Evolutionary conservation across 2,329 filamentous ascomycete genomes (phyloP), one percentile per base, ranked within the genome.

Genomic region (Cadophora sp.): DNA sequence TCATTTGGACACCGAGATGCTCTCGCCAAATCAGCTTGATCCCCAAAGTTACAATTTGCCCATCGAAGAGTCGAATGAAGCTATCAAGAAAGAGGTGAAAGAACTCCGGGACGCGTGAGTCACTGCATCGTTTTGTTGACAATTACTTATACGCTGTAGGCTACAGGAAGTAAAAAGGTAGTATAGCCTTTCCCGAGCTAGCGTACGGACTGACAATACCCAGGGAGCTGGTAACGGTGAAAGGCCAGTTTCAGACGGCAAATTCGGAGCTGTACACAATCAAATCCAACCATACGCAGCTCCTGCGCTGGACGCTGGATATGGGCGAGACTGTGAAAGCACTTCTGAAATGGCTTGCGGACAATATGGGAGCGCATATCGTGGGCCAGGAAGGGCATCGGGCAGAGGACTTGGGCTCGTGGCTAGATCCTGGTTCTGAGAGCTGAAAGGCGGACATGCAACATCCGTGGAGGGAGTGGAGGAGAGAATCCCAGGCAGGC

Each of bases 261-360:
- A 53, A 53, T 53, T 53, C 50, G 5, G 24, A 53, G 50, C 50
- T 53, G 5, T 53, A 53, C 24, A 53, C 5, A 27, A 53, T 53
- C 8, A 53, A 53, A 53, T 53, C 24, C 11, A 53, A 53, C 24
- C 5, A 53, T 53, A 53, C 5, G 26, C 22, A 53, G 50, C 50
- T 53, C 24, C 5, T 53, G 12, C 24, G 50, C 24, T 53, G 5
- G 24, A 53, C 24, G 26, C 50, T 53, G 5, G 24, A 53, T 53
- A 53, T 53, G 5, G 24, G 50, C 50, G 5, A 53, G 24, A 53
- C 24, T 27, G 5, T 53, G 50, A 53, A 53, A 53, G 50, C 50
- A 53, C 24, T 53, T 53, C 24, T 53, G 50, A 53, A 53, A 53
- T 53, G 22, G 50, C 24, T 53, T 53, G 22, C 50, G 24, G 24